phyloP scores from a whole-genome alignment of 495 filamentous ascomycete genomes.

The Talaromyces nanjingensis region DNA sequence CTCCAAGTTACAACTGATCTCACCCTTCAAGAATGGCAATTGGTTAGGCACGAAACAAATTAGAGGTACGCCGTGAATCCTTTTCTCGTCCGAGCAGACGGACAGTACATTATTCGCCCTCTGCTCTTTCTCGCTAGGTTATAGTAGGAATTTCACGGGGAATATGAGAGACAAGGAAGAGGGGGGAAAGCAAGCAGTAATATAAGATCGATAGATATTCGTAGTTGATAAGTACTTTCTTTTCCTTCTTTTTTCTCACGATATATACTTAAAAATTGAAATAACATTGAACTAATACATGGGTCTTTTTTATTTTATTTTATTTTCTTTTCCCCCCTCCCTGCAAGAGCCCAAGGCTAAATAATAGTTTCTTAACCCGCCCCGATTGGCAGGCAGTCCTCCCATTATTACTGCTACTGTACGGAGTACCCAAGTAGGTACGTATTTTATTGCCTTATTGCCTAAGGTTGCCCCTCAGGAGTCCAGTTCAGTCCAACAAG shows the following conservation, averaged over 20 bases:
- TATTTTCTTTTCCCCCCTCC: slow-evolving; percentile 2
- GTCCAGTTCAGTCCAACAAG: not conserved
- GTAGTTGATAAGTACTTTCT: not conserved
- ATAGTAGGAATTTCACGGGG: not conserved
- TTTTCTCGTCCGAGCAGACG: not conserved
- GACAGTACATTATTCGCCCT: not conserved
- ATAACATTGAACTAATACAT: not conserved
- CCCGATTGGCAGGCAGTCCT: not conserved
- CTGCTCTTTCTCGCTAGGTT: not conserved
- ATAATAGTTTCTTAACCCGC: slow-evolving; percentile 4
- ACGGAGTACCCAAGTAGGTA: not conserved
- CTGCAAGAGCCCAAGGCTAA: slow-evolving; percentile 2
- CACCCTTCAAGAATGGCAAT: not conserved
- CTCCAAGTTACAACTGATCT: not conserved
- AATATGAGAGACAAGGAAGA: not conserved
- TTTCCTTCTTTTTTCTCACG: not conserved
- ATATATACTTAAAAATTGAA: not conserved
- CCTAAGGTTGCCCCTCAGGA: not conserved
- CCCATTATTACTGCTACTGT: not conserved
- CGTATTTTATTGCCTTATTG: slow-evolving; percentile 4
- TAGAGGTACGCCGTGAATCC: not conserved
- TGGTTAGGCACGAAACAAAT: slow-evolving; percentile 6
- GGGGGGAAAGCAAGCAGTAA: not conserved
- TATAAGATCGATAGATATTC: not conserved
- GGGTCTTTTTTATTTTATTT: not conserved